These are phyloP conservation scores for Citrus maxima DNA, from an alignment of 345 rosid species.

Conservation along the genomic window DNA sequence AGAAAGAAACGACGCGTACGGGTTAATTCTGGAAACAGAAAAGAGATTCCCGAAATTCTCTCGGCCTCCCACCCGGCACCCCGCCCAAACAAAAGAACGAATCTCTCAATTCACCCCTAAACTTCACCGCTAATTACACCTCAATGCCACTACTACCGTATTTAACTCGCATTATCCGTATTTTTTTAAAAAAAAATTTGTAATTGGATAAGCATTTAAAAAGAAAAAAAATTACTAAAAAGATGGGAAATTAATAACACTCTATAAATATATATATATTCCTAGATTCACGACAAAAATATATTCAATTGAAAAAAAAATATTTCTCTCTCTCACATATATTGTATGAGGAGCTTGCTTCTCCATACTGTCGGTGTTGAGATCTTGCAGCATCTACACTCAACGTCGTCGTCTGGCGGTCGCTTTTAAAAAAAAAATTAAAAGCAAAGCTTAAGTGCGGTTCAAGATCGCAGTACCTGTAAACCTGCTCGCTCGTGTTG, in stretches of 20 bases:
- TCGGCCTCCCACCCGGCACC: not conserved
- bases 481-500: conserved; percentile 16
- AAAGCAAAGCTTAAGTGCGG: not conserved
- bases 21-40: too few species aligned
- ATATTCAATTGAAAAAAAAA: not conserved
- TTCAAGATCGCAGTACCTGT: conserved; percentile 2
- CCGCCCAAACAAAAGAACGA: not conserved
- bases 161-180: not conserved
- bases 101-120: not conserved
- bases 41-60: not conserved
- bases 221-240: not conserved
- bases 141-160: conserved; percentile 5
- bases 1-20: not conserved
- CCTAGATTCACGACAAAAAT: conserved; percentile 39
- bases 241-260: not conserved
- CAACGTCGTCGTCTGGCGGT: not conserved
- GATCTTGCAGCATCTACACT: conserved; percentile 40
- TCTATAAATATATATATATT: not conserved
- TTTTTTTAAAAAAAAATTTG: not conserved
- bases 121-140: not conserved
- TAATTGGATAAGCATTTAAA: not conserved
- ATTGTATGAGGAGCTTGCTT: not conserved
- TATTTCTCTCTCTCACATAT: not conserved
- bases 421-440: not conserved
- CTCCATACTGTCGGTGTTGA: conserved; percentile 47